A percentile compares a stretch with the other conserved stretches of the same genome.
phyloP scores from a whole-genome alignment of 2,329 filamentous ascomycete genomes.

The Sporothrix dimorphospora region DNA sequence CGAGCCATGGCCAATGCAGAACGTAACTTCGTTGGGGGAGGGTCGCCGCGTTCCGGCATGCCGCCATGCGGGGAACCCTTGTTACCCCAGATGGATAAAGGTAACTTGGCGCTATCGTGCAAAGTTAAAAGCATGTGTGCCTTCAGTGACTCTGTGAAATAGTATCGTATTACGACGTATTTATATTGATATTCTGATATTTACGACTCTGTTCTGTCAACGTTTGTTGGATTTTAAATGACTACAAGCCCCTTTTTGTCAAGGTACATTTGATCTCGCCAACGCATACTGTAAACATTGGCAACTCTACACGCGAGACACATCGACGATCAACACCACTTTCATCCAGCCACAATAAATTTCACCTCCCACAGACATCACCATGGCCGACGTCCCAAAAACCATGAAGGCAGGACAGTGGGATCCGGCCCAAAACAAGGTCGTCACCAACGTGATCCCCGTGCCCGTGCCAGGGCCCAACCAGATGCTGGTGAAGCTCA shows the following conservation, averaged over 20 bases:
- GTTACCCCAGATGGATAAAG: neutral
- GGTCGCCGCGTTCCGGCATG: neutral
- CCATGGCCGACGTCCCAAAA: slow-evolving; percentile 29
- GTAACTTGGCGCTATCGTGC: neutral
- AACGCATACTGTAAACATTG: neutral
- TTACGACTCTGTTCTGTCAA: too few species aligned
- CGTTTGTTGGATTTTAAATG: too few species aligned
- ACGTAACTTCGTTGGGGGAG: neutral
- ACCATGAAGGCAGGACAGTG: slow-evolving; percentile 34
- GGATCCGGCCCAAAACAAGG: slow-evolving; percentile 29
- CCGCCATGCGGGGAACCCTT: neutral
- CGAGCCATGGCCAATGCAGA: neutral
- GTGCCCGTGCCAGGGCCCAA: slow-evolving; percentile 48
- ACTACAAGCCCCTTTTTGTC: too few species aligned
- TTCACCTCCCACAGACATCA: neutral
- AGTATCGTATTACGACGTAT: too few species aligned
- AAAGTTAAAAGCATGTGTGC: neutral
- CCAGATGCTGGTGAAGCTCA: slow-evolving; percentile 45
- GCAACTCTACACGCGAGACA: neutral
- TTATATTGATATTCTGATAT: too few species aligned
- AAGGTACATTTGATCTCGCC: too few species aligned
- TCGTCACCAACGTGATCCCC: slow-evolving; percentile 45
- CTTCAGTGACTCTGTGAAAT: too few species aligned
- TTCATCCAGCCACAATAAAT: neutral
- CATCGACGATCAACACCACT: neutral